Base-by-base conservation (phyloP, 306 rosid genomes). In the Lathyrus aphaca region DNA sequence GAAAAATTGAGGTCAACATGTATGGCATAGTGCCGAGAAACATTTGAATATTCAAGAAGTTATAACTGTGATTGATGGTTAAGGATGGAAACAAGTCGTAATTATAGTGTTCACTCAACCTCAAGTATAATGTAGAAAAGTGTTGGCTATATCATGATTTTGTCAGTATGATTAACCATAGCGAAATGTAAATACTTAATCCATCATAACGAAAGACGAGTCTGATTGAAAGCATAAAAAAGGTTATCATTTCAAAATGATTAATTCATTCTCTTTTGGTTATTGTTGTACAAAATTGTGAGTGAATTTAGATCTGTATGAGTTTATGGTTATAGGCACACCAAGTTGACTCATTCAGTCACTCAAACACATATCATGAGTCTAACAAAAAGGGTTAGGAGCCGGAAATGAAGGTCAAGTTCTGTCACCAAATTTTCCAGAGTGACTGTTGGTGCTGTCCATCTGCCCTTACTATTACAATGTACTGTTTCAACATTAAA, bases 1-100 rank as follows among this genome's bases (percentile, higher is more conserved):
- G 30, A 29, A 64, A 75, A 63, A 29, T 38, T 38, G 32, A 3
- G 15, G 66, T 45, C 68, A 53, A 56, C 13, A 43, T 38, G 64
- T 70, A 18, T 64, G 59, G 70, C 57, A 58, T 30, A 23, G n/a
- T 39, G 35, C 35, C 51, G 30, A 17, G 43, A 56, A 56, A 71
- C 58, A 63, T 8, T 51, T 53, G 25, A 43, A 59, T 40, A 71
- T n/a, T 23, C 30, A 68, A 56, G 63, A 14, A 64, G 55, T 58
- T 57, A n/a, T 46, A 21, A 46, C 12, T 14, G 45, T 58, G 25
- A 50, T 6, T 23, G 14, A 23, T 55, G 25, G 29, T 10, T 48
- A 75, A 50, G 25, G 15, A 40, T 45, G 21, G 14, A 29, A 49
- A 64, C 3, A 40, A 57, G 58, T 21, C 32, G 10, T 43, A 39